Evolutionary conservation across 2,329 filamentous ascomycete genomes (phyloP).

Genomic region (Aspergillus sp.): DNA sequence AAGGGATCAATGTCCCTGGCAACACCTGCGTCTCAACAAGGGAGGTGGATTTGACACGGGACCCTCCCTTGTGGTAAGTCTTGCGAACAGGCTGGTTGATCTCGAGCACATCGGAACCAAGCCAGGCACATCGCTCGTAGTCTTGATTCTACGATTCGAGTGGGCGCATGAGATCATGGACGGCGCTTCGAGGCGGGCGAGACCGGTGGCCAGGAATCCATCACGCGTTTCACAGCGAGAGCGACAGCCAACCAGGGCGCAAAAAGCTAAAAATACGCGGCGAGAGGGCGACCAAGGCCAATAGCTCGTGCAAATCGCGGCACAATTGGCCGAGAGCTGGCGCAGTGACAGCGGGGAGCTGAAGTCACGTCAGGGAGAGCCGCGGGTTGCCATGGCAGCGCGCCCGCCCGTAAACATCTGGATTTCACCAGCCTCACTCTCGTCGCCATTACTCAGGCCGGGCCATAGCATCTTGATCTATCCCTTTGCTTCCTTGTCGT

Average conservation of each 20-base stretch:
- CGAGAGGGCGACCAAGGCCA: not conserved
- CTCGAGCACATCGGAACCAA: conserved; percentile 4
- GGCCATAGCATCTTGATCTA: conserved; percentile 1
- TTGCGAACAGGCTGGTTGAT: not conserved
- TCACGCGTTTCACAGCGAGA: not conserved
- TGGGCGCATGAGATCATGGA: not conserved
- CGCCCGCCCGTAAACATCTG: conserved; percentile 35
- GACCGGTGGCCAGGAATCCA: not conserved
- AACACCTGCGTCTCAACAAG: not conserved
- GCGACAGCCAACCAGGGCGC: not conserved
- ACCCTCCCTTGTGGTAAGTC: not conserved
- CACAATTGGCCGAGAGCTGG: not conserved
- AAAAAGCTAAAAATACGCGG: conserved; percentile 1
- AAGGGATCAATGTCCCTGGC: not conserved
- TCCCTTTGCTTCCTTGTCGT: conserved; percentile 19
- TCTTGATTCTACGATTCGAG: conserved; percentile 6
- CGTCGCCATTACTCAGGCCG: conserved; percentile 7
- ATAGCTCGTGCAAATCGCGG: not conserved
- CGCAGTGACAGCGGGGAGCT: conserved; percentile 1
- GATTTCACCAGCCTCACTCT: conserved; percentile 21
- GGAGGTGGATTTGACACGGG: not conserved
- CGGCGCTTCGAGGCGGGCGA: not conserved
- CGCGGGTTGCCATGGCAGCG: conserved; percentile 39
- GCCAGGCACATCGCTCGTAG: not conserved
- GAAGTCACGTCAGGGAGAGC: conserved; percentile 13